Evolutionary conservation across 2,329 filamentous ascomycete genomes (phyloP), one percentile per base, ranked within the genome.

Genomic region (Pseudogymnoascus sp.): DNA sequence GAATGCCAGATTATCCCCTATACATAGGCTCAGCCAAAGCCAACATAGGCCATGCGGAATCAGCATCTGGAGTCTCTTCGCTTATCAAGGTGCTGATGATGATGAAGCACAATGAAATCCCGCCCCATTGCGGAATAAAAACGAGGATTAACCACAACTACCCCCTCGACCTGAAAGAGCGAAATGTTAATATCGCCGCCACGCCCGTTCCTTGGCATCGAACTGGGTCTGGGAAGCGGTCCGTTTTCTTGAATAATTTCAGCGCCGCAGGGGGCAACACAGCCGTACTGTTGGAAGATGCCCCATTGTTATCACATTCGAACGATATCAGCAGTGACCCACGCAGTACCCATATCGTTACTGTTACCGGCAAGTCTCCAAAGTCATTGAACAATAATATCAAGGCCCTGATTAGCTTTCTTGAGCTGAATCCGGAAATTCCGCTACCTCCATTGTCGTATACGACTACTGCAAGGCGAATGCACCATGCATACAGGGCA

Each of bases 401-500:
- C 19, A 65, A 65, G n/a, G 16, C 29, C 35, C 47, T 72, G 4
- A 60, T 70, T 16, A 60, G 62, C 4, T 71, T 68, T 47, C 44
- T 72, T 13, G 64, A 70, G 16, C 50, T 66, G 35, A 67, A 70
- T 40, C 66, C 71, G 13, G 59, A 63, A 10, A 26, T 47, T 8
- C 21, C 40, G 37, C 61, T 67, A 2, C 5, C 61, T n/a, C 26
- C 24, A 3, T 35, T 68, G 3, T 64, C 67, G 4, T 68, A 67
- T 26, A 68, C 67, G 33, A 67, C 64, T 2, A 66, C 64, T 16
- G 61, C 63, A 4, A 80, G 86, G 11, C 81, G 81, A 59, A 80
- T 82, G 7, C 85, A 87, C 67, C 80, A 85, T 71, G 75, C 79
- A 67, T 81, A 80, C 75, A 79, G 83, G 10, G 76, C 82, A 70